Base-by-base conservation (phyloP, 2,329 filamentous ascomycete genomes). In the Trichoderma asperellum region DNA sequence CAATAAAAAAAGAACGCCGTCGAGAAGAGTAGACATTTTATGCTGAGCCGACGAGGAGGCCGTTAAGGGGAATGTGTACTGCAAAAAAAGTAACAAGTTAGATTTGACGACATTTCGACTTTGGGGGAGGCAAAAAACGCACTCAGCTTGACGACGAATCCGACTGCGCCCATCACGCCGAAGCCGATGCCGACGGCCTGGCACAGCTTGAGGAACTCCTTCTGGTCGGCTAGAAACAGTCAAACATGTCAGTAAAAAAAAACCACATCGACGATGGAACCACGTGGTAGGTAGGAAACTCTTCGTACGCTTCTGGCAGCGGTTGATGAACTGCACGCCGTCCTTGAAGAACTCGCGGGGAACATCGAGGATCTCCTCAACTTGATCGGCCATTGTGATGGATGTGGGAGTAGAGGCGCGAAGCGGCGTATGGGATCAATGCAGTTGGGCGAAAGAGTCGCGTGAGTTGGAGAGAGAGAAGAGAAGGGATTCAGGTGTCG, bases 31-130 rank as follows among this genome's bases (percentile, higher is more conserved):
- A 68, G 66, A 49, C 58, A 68, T 71, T 82, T 43, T 87, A 90
- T 78, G 88, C 88, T 79, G 87, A 88, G 71, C 88, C 88, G 73
- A 91, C 89, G 69, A 91, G 85, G 70, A 91, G 88, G 79, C 90
- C 88, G 85, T 91, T 91, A 72, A 91, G 85, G 72, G 89, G 89
- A 60, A 91, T 90, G 79, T 91, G 89, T 73, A 91, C 87, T 89
- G 53, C 5, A 14, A 34, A 32, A 14, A 32, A 32, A n/a, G n/a
- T 34, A 40, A 35, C 53, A 35, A 40, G 37, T 57, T 24, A 53
- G 72, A 64, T 35, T 68, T 56, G 32, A 5, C 32, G 32, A 8
- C 5, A 32, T 32, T 32, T 24, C 24, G 32, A 32, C 24, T 32
- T 6, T 32, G 37, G 40, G 1, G 5, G n/a, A 21, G n/a, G 53